Conservation (phyloP, 2,329 filamentous ascomycete species). For the Fusarium sp. region DNA sequence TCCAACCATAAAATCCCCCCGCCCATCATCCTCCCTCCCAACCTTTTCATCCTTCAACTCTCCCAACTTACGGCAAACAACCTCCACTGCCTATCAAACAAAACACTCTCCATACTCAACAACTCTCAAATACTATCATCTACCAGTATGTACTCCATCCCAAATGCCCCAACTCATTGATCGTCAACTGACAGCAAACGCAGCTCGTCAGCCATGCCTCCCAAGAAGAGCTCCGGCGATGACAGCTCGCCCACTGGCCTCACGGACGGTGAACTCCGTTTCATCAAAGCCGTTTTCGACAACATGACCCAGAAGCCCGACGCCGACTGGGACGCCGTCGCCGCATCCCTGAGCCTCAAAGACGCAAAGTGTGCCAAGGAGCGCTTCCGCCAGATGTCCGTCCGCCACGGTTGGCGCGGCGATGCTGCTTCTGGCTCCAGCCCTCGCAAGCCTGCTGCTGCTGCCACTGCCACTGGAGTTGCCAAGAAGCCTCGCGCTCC, state of each 20-base stretch:
- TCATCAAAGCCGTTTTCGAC: constrained; percentile 59
- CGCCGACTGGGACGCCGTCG: constrained; percentile 59
- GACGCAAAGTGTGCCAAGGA: constrained; percentile 59
- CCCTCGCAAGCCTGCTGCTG: constrained; percentile 50
- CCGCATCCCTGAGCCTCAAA: constrained; percentile 54
- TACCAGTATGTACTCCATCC: constrained; percentile 11
- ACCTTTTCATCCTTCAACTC: constrained; percentile 25
- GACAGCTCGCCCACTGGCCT: constrained; percentile 45
- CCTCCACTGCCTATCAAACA: no score
- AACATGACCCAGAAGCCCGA: constrained; percentile 58
- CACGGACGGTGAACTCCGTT: constrained; percentile 54
- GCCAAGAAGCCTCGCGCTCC: constrained; percentile 50
- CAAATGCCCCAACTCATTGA: not conserved
- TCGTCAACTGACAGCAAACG: constrained; percentile 11
- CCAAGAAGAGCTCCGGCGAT: constrained; percentile 50
- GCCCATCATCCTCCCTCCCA: not conserved
- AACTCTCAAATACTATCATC: not conserved
- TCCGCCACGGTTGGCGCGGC: constrained; percentile 58
- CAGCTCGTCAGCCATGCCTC: constrained; percentile 48
- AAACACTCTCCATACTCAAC: not conserved
- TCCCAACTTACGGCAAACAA: not conserved
- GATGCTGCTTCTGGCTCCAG: constrained; percentile 23
- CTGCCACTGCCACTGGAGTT: constrained; percentile 44
- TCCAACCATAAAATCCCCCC: constrained; percentile 10
- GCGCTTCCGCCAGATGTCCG: constrained; percentile 58